A percentile compares a stretch with the other conserved stretches of the same genome.
phyloP scores from a whole-genome alignment of 352 stramenopile genomes.

The Elongisporangium senticosum region DNA sequence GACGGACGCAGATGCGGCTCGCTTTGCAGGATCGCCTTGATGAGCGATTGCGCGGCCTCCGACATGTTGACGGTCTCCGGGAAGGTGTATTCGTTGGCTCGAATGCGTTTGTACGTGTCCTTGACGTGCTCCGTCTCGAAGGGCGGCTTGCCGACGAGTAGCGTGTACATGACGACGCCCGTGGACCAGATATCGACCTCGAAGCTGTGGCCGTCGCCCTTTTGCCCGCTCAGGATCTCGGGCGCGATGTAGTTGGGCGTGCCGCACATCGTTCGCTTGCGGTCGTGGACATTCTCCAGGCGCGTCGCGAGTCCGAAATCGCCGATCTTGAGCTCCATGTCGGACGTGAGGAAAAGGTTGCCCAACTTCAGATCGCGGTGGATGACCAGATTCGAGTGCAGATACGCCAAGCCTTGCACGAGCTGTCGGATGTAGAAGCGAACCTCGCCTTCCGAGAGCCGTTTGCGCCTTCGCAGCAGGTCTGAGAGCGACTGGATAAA shows the following conservation, averaged over 20 bases:
- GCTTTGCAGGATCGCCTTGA: conserved; percentile 66
- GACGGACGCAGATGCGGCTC: conserved; percentile 69
- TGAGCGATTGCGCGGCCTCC: conserved; percentile 56
- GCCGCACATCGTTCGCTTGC: conserved; percentile 95
- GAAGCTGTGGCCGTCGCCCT: conserved; percentile 93
- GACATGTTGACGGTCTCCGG: conserved; percentile 87
- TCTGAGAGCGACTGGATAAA: conserved; percentile 90
- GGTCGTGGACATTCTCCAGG: conserved; percentile 86
- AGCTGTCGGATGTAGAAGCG: conserved; percentile 90
- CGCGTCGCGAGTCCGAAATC: conserved; percentile 92
- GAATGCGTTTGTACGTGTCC: conserved; percentile 97
- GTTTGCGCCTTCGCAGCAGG: conserved; percentile 93
- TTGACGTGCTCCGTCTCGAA: conserved; percentile 98
- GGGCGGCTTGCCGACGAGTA: conserved; percentile 95
- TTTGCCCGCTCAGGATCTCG: conserved; percentile 89
- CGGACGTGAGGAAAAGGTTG: conserved; percentile 94
- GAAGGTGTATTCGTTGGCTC: conserved; percentile 95
- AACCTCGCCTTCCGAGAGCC: conserved; percentile 93
- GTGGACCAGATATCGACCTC: conserved; percentile 98
- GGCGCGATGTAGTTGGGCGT: conserved; percentile 93
- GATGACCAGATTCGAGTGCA: conserved; percentile 94
- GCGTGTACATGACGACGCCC: conserved; percentile 97
- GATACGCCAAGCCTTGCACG: conserved; percentile 92
- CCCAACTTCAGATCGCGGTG: conserved; percentile 98
- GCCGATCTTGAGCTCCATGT: conserved; percentile 96